phyloP scores from a whole-genome alignment of 2,329 filamentous ascomycete genomes.

The Leptographium lundbergii region DNA sequence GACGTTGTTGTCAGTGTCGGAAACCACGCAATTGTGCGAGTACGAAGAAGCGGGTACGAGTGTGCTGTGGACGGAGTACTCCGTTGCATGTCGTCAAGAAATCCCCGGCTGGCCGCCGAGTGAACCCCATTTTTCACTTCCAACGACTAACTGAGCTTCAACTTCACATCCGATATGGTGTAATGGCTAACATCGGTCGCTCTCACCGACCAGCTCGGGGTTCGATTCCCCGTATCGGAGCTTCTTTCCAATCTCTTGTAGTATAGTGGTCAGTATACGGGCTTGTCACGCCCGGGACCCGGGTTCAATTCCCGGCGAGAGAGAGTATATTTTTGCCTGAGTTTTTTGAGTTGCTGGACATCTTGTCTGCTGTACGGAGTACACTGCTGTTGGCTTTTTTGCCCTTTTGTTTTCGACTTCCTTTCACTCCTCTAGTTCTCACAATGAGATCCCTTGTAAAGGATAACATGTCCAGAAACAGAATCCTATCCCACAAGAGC shows the following conservation, averaged over 20 bases:
- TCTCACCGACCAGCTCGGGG: conserved; percentile 6
- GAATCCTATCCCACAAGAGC: too few species aligned
- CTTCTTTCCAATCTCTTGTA: conserved; percentile 2
- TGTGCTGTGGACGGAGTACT: neutral
- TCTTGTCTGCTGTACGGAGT: too few species aligned
- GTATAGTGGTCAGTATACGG: conserved; percentile 5
- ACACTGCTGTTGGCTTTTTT: too few species aligned
- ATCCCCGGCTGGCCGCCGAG: neutral
- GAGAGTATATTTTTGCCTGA: neutral
- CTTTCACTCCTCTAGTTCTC: too few species aligned
- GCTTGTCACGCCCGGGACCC: conserved; percentile 5
- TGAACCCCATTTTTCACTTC: neutral
- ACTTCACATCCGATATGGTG: conserved; percentile 4
- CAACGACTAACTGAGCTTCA: neutral
- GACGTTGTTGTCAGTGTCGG: too few species aligned
- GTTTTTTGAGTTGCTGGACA: too few species aligned
- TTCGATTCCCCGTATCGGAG: conserved; percentile 7
- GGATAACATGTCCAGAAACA: too few species aligned
- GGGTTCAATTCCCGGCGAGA: conserved; percentile 5
- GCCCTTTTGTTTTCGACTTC: too few species aligned
- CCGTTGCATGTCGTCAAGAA: neutral
- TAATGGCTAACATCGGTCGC: conserved; percentile 6
- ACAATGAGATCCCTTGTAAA: too few species aligned
- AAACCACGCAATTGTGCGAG: too few species aligned
- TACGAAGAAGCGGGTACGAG: neutral